Conservation (phyloP, 345 rosid species). For the Boechera stricta region DNA sequence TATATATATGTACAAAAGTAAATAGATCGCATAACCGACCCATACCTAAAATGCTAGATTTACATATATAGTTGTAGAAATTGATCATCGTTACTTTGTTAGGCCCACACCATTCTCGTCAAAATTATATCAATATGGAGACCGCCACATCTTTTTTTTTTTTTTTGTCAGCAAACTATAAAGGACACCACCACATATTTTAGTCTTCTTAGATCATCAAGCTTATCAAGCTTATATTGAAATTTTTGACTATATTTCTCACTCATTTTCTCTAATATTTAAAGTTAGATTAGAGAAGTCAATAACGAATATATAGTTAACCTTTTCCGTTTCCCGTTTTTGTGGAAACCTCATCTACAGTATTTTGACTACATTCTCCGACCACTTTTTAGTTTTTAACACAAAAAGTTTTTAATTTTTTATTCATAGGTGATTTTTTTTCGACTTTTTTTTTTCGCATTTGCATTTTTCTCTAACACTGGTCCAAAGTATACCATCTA, state of each 20-base stretch:
- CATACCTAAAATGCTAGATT: conserved; percentile 37
- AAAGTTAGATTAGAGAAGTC: not conserved
- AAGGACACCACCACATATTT: not conserved
- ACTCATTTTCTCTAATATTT: not conserved
- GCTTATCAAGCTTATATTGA: not conserved
- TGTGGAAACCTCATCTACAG: conserved; percentile 5
- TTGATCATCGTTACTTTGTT: conserved; percentile 4
- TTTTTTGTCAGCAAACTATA: no score
- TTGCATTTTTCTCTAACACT: not conserved
- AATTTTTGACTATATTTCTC: not conserved
- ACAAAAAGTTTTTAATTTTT: not conserved
- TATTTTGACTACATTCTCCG: conserved; percentile 6
- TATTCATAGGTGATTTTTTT: not conserved
- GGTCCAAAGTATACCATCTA: not conserved
- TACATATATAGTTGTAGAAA: not conserved
- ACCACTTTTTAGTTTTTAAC: conserved; percentile 21
- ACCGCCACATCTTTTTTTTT: not conserved
- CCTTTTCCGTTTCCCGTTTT: not conserved
- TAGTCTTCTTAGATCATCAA: not conserved
- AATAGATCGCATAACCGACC: conserved; percentile 38
- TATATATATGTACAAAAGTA: conserved; percentile 1
- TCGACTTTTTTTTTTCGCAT: not conserved
- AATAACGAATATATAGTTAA: not conserved
- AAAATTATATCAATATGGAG: not conserved
- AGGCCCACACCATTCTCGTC: conserved; percentile 1